A percentile compares a stretch with the other conserved stretches of the same genome.
These are phyloP conservation scores for Naganishia friedmannii DNA, from an alignment of 768 basidiomycete genomes.

Conservation along the genomic window DNA sequence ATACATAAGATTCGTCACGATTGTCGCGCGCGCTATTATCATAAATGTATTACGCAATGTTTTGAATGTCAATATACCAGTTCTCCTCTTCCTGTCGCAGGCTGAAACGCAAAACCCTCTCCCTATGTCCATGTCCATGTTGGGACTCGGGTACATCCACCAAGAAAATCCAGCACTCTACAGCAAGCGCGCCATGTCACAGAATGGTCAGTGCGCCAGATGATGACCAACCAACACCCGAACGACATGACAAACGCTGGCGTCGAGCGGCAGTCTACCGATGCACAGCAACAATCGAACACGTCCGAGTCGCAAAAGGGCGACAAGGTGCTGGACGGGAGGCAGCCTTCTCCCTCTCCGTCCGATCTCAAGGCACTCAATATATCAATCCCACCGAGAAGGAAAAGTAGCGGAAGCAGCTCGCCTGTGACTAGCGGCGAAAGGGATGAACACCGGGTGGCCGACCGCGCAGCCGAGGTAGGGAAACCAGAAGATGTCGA, in stretches of 20 bases:
- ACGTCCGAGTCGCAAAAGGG: no score
- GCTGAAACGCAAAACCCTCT: neutral
- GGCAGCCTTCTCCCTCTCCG: no score
- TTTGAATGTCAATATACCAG: neutral
- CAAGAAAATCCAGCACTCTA: no score
- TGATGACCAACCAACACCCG: neutral
- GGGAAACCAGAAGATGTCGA: neutral
- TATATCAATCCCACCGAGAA: neutral
- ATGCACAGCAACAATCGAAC: no score
- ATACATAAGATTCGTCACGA: neutral
- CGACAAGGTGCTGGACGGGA: no score
- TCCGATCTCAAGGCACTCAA: neutral
- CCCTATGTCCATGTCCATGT: neutral
- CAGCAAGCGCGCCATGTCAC: conserved; percentile 3
- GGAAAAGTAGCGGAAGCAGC: neutral
- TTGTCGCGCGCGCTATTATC: no score
- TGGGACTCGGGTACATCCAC: no score
- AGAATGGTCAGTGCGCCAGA: neutral
- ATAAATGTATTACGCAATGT: neutral
- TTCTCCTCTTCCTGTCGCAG: neutral
- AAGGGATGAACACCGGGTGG: neutral
- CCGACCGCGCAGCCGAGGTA: neutral
- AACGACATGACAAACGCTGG: neutral
- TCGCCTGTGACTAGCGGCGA: neutral
- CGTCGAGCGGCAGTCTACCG: neutral